Percentiles rank a stretch among this genome's conserved stretches.
Evolutionary conservation across 2,329 filamentous ascomycete species (phyloP).

Genomic region (Exophiala oligosperma): DNA sequence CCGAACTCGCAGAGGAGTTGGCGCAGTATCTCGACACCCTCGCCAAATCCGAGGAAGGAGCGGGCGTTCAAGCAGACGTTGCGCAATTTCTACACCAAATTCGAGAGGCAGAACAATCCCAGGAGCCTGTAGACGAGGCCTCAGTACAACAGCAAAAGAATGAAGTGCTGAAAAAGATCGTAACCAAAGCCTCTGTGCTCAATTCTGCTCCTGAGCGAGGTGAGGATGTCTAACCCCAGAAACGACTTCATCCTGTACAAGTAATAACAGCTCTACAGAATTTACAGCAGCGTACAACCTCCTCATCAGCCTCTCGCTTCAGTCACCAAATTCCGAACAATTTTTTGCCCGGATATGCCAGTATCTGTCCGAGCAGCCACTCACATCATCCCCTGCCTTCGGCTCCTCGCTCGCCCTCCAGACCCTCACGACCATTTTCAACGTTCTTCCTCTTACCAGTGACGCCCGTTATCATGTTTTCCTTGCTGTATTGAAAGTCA

Average conservation of each 20-base stretch:
- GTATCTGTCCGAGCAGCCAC: conserved; percentile 77
- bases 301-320: conserved; percentile 86
- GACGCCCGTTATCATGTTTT: conserved; percentile 88
- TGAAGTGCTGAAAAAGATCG: conserved; percentile 85
- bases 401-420: conserved; percentile 83
- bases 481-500: conserved; percentile 80
- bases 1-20: conserved; percentile 91
- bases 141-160: conserved; percentile 61
- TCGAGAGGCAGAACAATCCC: conserved; percentile 54
- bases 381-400: conserved; percentile 81
- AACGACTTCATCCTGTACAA: not conserved
- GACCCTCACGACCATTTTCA: conserved; percentile 93
- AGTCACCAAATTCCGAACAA: conserved; percentile 80
- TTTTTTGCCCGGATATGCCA: conserved; percentile 86
- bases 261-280: conserved; percentile 55
- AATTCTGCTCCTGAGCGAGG: conserved; percentile 88
- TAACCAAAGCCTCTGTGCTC: conserved; percentile 73
- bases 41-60: conserved; percentile 63
- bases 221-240: conserved; percentile 31
- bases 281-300: conserved; percentile 96
- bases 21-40: conserved; percentile 88
- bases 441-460: conserved; percentile 76
- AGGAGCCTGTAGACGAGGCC: conserved; percentile 44
- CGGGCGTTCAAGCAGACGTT: conserved; percentile 60
- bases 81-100: conserved; percentile 64